A percentile compares a stretch with the other conserved stretches of the same genome.
Conservation (phyloP, 805 yeast genomes). For the Ogataea zsoltii region DNA sequence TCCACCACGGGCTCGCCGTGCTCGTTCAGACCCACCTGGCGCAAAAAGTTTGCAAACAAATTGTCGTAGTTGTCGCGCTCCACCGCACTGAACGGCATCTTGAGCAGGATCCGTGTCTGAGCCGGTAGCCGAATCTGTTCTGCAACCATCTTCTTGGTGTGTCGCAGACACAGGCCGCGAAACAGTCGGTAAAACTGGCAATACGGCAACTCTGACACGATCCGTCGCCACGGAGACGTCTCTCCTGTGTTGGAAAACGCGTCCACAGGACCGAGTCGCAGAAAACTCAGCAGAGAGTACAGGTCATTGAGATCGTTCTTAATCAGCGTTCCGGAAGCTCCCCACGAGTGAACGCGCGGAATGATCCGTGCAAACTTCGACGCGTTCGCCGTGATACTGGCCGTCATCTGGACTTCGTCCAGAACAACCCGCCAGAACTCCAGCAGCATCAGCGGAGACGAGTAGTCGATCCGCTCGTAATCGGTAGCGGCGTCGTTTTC, state of each 20-base stretch:
- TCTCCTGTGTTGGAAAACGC: constrained; percentile 17
- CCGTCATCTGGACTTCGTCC: constrained; percentile 95
- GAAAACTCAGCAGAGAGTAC: constrained; percentile 66
- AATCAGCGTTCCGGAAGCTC: constrained; percentile 94
- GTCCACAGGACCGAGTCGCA: constrained; percentile 67
- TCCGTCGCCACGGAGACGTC: constrained; percentile 30
- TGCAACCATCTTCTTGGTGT: constrained; percentile 81
- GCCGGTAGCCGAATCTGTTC: constrained; percentile 77
- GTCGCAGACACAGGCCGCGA: constrained; percentile 61
- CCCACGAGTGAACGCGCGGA: constrained; percentile 92
- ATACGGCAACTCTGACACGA: constrained; percentile 28
- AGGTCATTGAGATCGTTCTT: constrained; percentile 66
- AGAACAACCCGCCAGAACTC: constrained; percentile 89
- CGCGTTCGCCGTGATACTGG: constrained; percentile 68
- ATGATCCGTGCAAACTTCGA: constrained; percentile 78
- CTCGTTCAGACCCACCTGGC: constrained; percentile 53
- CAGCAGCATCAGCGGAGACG: constrained; percentile 77
- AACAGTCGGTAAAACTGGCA: constrained; percentile 55
- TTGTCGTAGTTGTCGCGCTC: constrained; percentile 84
- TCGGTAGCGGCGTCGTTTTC: constrained; percentile 25
- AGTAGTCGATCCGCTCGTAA: constrained; percentile 50
- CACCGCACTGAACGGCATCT: constrained; percentile 75
- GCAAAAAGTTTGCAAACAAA: constrained; percentile 57
- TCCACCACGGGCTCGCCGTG: constrained; percentile 49
- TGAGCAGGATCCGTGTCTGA: constrained; percentile 68